Evolutionary conservation across 2,329 filamentous ascomycete genomes (phyloP).

Genomic region (Xylariales sp.): DNA sequence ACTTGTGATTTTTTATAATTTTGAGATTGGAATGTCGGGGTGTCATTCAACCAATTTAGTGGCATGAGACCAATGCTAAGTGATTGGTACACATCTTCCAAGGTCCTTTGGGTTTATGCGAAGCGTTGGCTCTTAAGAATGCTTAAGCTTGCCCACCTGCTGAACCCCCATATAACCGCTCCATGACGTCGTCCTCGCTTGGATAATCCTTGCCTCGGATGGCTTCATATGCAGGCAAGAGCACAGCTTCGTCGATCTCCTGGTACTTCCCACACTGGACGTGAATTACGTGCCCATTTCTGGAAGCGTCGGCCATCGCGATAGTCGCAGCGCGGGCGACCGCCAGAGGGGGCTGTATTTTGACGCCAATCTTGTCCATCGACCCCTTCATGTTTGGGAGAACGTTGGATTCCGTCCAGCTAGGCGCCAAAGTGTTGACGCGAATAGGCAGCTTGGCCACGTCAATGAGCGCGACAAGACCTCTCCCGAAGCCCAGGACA

Average conservation of each 20-base stretch:
- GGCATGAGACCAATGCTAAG: too few relatives aligned
- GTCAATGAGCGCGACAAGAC: conserved; percentile 34
- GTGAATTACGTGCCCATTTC: conserved; percentile 50
- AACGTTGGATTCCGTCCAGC: conserved; percentile 49
- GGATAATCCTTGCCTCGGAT: conserved; percentile 28
- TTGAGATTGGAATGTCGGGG: too few relatives aligned
- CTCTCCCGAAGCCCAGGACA: conserved; percentile 48
- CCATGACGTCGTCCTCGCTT: conserved; percentile 31
- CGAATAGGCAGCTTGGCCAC: conserved; percentile 40
- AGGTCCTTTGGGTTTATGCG: too few relatives aligned
- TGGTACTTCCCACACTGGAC: conserved; percentile 41
- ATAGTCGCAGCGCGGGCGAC: conserved; percentile 45
- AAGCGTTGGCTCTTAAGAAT: too few relatives aligned
- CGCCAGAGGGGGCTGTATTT: conserved; percentile 37
- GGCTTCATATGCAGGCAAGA: conserved; percentile 28
- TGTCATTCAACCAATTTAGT: too few relatives aligned
- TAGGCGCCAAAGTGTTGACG: conserved; percentile 51
- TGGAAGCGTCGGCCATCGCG: conserved; percentile 42
- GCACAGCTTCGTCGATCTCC: conserved; percentile 47
- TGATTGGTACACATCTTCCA: too few relatives aligned
- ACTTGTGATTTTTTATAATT: too few relatives aligned
- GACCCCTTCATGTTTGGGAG: conserved; percentile 32
- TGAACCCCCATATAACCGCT: too few relatives aligned
- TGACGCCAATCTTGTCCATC: conserved; percentile 33
- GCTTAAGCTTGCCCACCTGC: too few relatives aligned